Conservation (phyloP, 495 filamentous ascomycete genomes). For the Neurospora cerealis region DNA sequence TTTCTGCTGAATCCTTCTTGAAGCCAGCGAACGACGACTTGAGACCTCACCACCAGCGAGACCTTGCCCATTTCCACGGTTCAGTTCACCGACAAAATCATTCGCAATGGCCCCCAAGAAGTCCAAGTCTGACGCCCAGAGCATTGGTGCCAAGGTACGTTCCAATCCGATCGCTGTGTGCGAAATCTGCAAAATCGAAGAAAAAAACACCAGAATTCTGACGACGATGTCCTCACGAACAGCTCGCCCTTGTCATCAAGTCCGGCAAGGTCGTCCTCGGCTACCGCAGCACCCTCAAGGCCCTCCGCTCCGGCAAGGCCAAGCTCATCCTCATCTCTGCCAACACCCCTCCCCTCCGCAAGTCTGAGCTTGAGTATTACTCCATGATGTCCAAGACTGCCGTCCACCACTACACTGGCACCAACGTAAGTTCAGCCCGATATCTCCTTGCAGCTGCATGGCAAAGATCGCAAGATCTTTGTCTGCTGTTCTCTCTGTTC, state of each 20-base stretch:
- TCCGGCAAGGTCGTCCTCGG: conserved; percentile 73
- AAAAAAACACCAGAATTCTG: not conserved
- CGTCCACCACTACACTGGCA: conserved; percentile 92
- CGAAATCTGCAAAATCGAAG: not conserved
- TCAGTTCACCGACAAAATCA: conserved; percentile 8
- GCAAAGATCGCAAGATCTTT: not conserved
- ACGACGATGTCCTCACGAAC: conserved; percentile 2
- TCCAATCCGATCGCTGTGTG: not conserved
- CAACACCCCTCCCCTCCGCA: conserved; percentile 92
- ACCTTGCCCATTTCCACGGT: not conserved
- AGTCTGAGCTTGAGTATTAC: conserved; percentile 89
- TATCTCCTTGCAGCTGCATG: conserved; percentile 8
- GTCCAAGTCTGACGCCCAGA: conserved; percentile 83
- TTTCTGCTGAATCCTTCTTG: conserved; percentile 8
- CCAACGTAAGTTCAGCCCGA: conserved; percentile 72
- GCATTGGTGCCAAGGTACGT: conserved; percentile 63
- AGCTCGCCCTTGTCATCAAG: conserved; percentile 90
- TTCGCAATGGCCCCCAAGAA: conserved; percentile 83
- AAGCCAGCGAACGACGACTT: conserved; percentile 7
- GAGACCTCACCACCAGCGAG: not conserved
- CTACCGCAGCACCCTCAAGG: conserved; percentile 95
- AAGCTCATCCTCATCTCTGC: conserved; percentile 65
- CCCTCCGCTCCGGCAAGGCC: conserved; percentile 75
- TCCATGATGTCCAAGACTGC: conserved; percentile 87
- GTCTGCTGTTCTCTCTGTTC: conserved; percentile 5